Conservation (phyloP, 2,329 filamentous ascomycete species). For the Talaromyces sp. region DNA sequence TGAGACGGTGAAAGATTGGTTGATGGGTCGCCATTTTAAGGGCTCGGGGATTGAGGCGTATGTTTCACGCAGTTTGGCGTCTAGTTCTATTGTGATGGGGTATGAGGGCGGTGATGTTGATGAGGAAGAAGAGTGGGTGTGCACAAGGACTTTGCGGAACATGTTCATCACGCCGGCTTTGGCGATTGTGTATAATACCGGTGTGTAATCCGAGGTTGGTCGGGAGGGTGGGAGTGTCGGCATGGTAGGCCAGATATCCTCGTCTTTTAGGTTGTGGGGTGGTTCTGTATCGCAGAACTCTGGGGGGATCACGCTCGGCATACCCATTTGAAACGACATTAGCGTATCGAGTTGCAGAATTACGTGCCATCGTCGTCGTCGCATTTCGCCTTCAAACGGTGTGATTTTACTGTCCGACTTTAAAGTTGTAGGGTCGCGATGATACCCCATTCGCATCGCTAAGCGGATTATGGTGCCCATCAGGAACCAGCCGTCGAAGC, state of each 20-base stretch:
- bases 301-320: slow-evolving; percentile 56
- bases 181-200: slow-evolving; percentile 34
- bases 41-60: slow-evolving; percentile 22
- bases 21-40: slow-evolving; percentile 26
- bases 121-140: slow-evolving; percentile 20
- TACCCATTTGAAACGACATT: slow-evolving; percentile 58
- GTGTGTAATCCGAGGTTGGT: slow-evolving; percentile 51
- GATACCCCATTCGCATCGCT: slow-evolving; percentile 56
- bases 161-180: slow-evolving; percentile 29
- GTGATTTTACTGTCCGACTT: slow-evolving; percentile 48
- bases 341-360: slow-evolving; percentile 54
- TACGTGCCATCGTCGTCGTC: slow-evolving; percentile 33
- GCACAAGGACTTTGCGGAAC: slow-evolving; percentile 29
- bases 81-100: slow-evolving; percentile 23
- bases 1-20: slow-evolving; percentile 43
- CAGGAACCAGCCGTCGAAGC: slow-evolving; percentile 51
- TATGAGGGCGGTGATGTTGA: slow-evolving; percentile 18
- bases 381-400: slow-evolving; percentile 52
- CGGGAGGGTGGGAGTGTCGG: slow-evolving; percentile 49
- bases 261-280: slow-evolving; percentile 56
- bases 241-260: slow-evolving; percentile 52
- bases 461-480: slow-evolving; percentile 52
- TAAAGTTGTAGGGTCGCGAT: slow-evolving; percentile 50
- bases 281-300: slow-evolving; percentile 56
- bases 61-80: slow-evolving; percentile 23